Evolutionary conservation across 2,329 filamentous ascomycete species (phyloP), one percentile per base, ranked within the genome.

Genomic region (Claviceps maximensis): DNA sequence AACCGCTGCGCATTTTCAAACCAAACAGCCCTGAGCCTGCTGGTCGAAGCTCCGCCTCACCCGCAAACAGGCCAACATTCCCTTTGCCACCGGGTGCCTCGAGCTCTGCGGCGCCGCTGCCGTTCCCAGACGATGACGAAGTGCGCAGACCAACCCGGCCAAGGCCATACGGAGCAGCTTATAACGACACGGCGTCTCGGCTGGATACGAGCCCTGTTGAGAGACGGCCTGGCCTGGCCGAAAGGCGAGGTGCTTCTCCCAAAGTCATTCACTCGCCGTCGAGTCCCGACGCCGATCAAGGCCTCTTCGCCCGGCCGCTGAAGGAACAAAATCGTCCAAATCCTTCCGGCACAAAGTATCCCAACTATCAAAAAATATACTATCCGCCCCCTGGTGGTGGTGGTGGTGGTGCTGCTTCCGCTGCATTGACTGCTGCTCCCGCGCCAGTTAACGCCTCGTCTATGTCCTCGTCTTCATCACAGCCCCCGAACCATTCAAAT

Each of bases 1-100:
- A 87, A 62, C 89, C 89, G 55, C 70, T 95, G 69, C 82, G 88
- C 63, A 94, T 95, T 66, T 84, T 84, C 72, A 94, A 94, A 69
- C 82, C 84, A 53, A 79, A 82, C 61, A 86, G 83, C 54, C 79
- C 83, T 33, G 75, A 75, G 51, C 80, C 80, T 52, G 65, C 68
- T 53, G 72, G 73, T 52, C 69, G 71, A 57, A 61, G 57, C 51
- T 60, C 63, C 9, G 65, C 65, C 40, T 65, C 59, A 42, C 61
- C 63, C 10, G 57, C 70, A 62, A 78, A 69, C 63, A 80, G 80
- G 60, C 79, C 78, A 49, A 74, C 75, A 9, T 83, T 88, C 65
- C 77, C 80, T 49, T 70, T 84, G 21, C 82, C 82, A 29, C 82
- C 82, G 23, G 83, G 83, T 59, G 82, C 85, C 53, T 84, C 82